These are phyloP conservation scores for Calvatia gigantea DNA, from an alignment of 768 basidiomycete species.

Conservation along the genomic window DNA sequence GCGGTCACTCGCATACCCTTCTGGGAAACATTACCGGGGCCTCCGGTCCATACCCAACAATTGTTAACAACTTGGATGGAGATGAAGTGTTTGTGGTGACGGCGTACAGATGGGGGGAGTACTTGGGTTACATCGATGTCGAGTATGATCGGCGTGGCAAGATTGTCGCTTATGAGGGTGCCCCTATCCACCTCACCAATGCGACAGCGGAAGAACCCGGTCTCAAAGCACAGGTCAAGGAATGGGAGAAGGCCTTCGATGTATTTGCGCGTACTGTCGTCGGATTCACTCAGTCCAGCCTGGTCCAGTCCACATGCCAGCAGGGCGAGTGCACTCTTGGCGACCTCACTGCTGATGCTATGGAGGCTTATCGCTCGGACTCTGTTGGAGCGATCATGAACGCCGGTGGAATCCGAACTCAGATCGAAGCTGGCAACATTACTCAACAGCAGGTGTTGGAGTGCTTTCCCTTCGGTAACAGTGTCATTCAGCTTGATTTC, in stretches of 20 bases:
- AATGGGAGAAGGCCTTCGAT: slow-evolving; percentile 38
- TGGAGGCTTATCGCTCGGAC: slow-evolving; percentile 30
- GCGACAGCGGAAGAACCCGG: slow-evolving; percentile 29
- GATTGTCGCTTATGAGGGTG: slow-evolving; percentile 37
- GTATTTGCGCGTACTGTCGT: slow-evolving; percentile 30
- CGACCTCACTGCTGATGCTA: slow-evolving; percentile 38
- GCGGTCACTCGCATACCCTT: slow-evolving; percentile 45
- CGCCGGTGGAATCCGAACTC: slow-evolving; percentile 38
- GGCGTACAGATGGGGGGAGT: slow-evolving; percentile 43
- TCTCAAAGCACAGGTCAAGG: slow-evolving; percentile 34
- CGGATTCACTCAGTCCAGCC: slow-evolving; percentile 29
- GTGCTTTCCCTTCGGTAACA: slow-evolving; percentile 42
- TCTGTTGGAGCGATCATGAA: slow-evolving; percentile 37
- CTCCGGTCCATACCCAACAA: slow-evolving; percentile 41
- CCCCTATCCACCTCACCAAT: slow-evolving; percentile 39
- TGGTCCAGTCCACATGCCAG: slow-evolving; percentile 39
- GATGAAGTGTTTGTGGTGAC: slow-evolving; percentile 48
- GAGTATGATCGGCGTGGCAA: slow-evolving; percentile 35
- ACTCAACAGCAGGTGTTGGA: slow-evolving; percentile 36
- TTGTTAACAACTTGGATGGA: slow-evolving; percentile 36
- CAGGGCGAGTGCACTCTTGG: slow-evolving; percentile 40
- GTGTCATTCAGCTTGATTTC: slow-evolving; percentile 35
- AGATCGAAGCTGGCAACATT: slow-evolving; percentile 37
- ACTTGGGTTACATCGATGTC: slow-evolving; percentile 41
- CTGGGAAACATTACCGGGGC: slow-evolving; percentile 37